These are phyloP conservation scores for Penicillium steckii DNA, from an alignment of 495 filamentous ascomycete genomes.

Conservation along the genomic window DNA sequence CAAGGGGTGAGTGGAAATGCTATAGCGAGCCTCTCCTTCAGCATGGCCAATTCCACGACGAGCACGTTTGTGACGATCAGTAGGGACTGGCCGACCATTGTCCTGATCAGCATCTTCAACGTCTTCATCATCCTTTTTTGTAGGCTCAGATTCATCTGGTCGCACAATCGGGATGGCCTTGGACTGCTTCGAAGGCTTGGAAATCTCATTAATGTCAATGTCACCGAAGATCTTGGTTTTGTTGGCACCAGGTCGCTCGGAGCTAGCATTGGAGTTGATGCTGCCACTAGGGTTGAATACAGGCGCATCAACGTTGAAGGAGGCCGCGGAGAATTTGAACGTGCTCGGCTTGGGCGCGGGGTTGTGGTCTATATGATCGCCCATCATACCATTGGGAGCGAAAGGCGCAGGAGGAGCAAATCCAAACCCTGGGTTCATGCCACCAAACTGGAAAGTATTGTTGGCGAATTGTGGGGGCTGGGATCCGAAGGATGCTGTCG, in stretches of 20 bases:
- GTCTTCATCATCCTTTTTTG: constrained; percentile 35
- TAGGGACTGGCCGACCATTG: constrained; percentile 24
- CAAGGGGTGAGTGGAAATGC: constrained; percentile 52
- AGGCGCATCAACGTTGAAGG: constrained; percentile 80
- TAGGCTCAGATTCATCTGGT: constrained; percentile 53
- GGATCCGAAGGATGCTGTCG: constrained; percentile 60
- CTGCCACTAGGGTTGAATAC: constrained; percentile 65
- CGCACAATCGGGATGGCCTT: constrained; percentile 81
- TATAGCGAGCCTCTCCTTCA: constrained; percentile 69
- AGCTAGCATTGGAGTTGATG: constrained; percentile 21
- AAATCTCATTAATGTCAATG: constrained; percentile 62
- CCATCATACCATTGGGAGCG: constrained; percentile 51
- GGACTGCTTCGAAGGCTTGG: constrained; percentile 63
- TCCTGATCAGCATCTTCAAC: background rate
- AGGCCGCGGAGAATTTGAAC: constrained; percentile 73
- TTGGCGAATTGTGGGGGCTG: constrained; percentile 54
- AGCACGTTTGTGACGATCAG: constrained; percentile 69
- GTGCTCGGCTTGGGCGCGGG: constrained; percentile 41
- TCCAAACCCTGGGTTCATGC: constrained; percentile 30
- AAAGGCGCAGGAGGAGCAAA: constrained; percentile 76
- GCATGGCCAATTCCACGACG: constrained; percentile 58
- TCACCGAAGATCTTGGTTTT: constrained; percentile 71
- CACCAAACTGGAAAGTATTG: constrained; percentile 53
- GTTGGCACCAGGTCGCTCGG: constrained; percentile 23
- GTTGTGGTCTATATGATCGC: constrained; percentile 9